Evolutionary conservation across 228 moss, liverwort and hornwort species (phyloP).

Genomic region (Sphagnum fallax): DNA sequence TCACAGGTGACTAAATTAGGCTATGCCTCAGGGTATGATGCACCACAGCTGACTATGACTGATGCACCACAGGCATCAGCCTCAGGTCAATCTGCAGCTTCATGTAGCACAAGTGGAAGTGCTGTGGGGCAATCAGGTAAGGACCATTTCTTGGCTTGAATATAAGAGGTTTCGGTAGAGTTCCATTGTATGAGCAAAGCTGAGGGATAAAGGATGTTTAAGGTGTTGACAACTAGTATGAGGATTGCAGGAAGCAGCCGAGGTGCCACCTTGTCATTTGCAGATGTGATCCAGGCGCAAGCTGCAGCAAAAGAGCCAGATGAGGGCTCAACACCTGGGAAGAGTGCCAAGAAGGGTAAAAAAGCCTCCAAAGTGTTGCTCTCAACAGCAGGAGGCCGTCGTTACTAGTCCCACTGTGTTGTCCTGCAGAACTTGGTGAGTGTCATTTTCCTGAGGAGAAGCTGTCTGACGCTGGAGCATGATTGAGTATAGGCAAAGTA

Average conservation of each 20-base stretch:
- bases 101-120: constrained; percentile 19
- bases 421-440: too few relatives aligned
- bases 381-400: constrained; percentile 93
- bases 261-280: constrained; percentile 66
- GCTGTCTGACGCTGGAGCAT: too few relatives aligned
- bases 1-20: constrained; percentile 89
- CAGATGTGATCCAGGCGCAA: constrained; percentile 72
- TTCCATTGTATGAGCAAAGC: neutral
- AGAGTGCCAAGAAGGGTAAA: constrained; percentile 71
- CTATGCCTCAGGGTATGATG: constrained; percentile 88
- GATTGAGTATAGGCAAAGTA: too few relatives aligned
- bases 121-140: constrained; percentile 13
- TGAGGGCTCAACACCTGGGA: constrained; percentile 26
- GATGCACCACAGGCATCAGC: constrained; percentile 30
- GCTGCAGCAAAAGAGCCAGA: constrained; percentile 34
- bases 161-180: neutral
- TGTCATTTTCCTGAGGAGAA: too few relatives aligned
- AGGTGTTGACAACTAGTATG: neutral
- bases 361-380: constrained; percentile 82
- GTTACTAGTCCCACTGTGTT: constrained; percentile 38
- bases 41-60: constrained; percentile 52
- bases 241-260: constrained; percentile 34
- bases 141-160: neutral
- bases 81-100: constrained; percentile 45
- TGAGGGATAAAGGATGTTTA: neutral